Base-by-base conservation (phyloP, 2,329 filamentous ascomycete species). In the Ceratocystis ficicola region DNA sequence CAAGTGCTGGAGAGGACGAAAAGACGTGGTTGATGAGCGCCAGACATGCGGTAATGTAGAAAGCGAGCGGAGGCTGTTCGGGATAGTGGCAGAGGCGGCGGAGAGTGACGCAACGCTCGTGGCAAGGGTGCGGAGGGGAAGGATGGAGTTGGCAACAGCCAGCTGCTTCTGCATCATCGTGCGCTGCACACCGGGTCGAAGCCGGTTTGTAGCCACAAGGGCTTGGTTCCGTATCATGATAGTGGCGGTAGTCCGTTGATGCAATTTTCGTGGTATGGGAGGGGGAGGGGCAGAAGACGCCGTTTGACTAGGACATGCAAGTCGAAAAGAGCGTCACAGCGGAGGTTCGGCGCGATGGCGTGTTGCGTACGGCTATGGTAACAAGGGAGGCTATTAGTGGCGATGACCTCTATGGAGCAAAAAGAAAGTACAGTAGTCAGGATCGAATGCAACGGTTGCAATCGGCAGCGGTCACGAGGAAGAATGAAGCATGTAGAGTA, bases 31-130 rank as follows among this genome's bases (percentile, higher is more conserved):
- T 20, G 52, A 30, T 25, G 55, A 62, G 30, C 44, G 63, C 63
- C 55, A 55, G 12, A 32, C 59, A 7, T 62, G 64, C 20, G 55
- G 50, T 44, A 68, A 44, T 57, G 50, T 41, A 10, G 61, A 65
- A 20, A 62, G 65, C 15, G 65, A 61, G 57, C 57, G 44, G 50
- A 71, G 70, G 69, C 65, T 72, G 71, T 72, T 73, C 71, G 71
- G 70, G 70, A 70, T 69, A 30, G 46, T 48, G 8, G 60, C 63
- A 2, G 61, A 46, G 8, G 64, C 20, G 10, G 64, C 20, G 59
- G 66, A 30, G 41, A 68, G 61, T 17, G 60, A 41, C 30, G 64
- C 46, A 52, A 64, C 52, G 41, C 36, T 30, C 20, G 50, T 59
- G 30, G 52, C 60, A 20, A 68, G 64, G 30, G 44, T 60, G 41